Conservation (phyloP, 805 yeast genomes). For the Yarrowia sp. region DNA sequence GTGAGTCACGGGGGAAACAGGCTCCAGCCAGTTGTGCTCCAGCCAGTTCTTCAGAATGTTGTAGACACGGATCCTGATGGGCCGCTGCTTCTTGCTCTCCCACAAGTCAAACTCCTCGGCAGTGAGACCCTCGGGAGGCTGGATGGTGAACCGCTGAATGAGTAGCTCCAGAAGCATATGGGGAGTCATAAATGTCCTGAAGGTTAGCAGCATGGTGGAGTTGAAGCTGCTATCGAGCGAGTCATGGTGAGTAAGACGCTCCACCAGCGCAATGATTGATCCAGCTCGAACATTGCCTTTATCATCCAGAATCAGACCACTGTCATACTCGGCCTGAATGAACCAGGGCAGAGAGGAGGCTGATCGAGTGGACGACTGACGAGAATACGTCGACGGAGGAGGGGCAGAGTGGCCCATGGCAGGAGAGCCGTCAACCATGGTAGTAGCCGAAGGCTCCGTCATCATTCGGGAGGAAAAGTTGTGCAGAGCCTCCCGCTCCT, state of each 20-base stretch:
- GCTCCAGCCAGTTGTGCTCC: constrained; percentile 64
- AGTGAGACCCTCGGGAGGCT: constrained; percentile 84
- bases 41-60: constrained; percentile 63
- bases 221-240: constrained; percentile 57
- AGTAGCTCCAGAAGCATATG: constrained; percentile 56
- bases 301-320: constrained; percentile 53
- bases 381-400: background rate
- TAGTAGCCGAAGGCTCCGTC: background rate
- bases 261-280: constrained; percentile 68
- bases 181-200: constrained; percentile 69
- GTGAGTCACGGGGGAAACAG: constrained; percentile 22
- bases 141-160: constrained; percentile 60
- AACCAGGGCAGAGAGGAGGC: constrained; percentile 43
- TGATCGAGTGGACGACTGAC: constrained; percentile 3
- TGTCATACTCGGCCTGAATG: constrained; percentile 50
- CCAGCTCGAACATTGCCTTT: constrained; percentile 82
- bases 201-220: constrained; percentile 67
- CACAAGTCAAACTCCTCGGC: constrained; percentile 77
- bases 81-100: constrained; percentile 66
- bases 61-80: constrained; percentile 62
- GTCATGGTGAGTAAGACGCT: constrained; percentile 75
- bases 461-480: constrained; percentile 22
- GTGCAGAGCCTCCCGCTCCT: constrained; percentile 13
- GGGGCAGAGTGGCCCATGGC: background rate
- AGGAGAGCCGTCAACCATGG: background rate